A percentile compares a stretch with the other conserved stretches of the same genome.
Conservation (phyloP, 768 basidiomycete genomes). For the Leccinum variicolor region DNA sequence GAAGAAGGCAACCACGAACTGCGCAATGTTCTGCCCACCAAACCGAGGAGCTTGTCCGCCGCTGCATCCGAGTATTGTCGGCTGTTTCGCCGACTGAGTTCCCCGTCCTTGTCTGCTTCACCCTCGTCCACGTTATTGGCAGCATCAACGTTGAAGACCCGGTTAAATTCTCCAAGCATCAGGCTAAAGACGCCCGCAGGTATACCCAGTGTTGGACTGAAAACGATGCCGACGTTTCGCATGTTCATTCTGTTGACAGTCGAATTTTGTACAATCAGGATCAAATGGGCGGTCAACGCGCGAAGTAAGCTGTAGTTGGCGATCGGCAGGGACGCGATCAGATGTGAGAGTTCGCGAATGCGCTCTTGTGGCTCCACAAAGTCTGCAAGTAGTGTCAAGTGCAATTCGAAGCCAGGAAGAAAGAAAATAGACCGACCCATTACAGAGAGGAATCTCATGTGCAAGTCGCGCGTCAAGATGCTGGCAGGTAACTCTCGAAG, state of each 20-base stretch:
- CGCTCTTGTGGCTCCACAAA: conserved; percentile 86
- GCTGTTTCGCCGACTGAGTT: conserved; percentile 69
- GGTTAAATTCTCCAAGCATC: conserved; percentile 91
- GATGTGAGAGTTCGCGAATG: conserved; percentile 78
- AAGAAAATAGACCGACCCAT: conserved; percentile 64
- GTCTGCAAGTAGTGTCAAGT: conserved; percentile 48
- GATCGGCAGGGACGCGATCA: conserved; percentile 85
- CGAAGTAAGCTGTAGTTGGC: conserved; percentile 93
- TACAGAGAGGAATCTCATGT: conserved; percentile 86
- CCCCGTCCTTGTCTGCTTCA: conserved; percentile 31
- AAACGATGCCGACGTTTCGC: conserved; percentile 98
- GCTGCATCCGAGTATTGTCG: conserved; percentile 80
- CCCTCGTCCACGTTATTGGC: conserved; percentile 22
- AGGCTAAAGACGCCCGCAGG: conserved; percentile 97
- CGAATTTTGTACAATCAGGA: conserved; percentile 90
- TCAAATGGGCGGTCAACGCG: conserved; percentile 91
- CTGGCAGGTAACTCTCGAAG: conserved; percentile 91
- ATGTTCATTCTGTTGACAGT: conserved; percentile 96
- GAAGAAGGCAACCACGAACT: conserved; percentile 42
- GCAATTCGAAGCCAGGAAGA: not conserved
- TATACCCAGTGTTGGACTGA: conserved; percentile 95
- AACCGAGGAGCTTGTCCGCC: conserved; percentile 77
- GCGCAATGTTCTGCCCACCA: conserved; percentile 63
- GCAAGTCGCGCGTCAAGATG: conserved; percentile 88
- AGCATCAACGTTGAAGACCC: conserved; percentile 82